These are phyloP conservation scores for Solanum pennellii DNA, from an alignment of 257 asterid genomes.

Conservation along the genomic window DNA sequence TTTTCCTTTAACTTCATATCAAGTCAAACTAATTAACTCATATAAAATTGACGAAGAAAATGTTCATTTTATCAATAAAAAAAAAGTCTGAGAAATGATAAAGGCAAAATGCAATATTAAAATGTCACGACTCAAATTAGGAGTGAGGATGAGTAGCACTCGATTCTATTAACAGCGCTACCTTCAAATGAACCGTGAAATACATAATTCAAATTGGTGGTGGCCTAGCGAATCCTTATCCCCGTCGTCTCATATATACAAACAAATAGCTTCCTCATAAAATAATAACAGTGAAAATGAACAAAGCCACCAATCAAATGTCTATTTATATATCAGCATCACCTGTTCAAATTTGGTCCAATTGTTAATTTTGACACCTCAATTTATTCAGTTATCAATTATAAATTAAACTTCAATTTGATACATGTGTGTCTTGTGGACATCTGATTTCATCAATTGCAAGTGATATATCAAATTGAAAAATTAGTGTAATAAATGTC, in stretches of 20 bases:
- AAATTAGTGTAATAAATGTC: neutral
- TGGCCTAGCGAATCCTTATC: neutral
- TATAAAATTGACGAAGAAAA: neutral
- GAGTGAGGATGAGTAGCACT: neutral
- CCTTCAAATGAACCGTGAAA: too few species aligned
- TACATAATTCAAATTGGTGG: neutral
- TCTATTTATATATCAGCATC: neutral
- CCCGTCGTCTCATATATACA: too few species aligned
- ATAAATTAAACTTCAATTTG: too few species aligned
- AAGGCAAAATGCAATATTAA: neutral
- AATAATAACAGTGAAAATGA: neutral
- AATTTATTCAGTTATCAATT: neutral
- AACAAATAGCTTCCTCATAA: too few species aligned
- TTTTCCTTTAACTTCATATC: too few species aligned
- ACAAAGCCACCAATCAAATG: neutral
- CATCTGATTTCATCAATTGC: neutral
- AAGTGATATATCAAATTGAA: neutral
- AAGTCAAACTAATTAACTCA: neutral
- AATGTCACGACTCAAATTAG: neutral
- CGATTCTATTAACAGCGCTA: neutral
- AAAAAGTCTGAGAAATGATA: neutral
- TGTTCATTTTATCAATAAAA: neutral
- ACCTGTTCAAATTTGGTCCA: neutral
- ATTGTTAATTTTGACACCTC: neutral
- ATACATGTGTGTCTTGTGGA: neutral